phyloP scores from a whole-genome alignment of 2,329 filamentous ascomycete species.

The Fusarium sp. region DNA sequence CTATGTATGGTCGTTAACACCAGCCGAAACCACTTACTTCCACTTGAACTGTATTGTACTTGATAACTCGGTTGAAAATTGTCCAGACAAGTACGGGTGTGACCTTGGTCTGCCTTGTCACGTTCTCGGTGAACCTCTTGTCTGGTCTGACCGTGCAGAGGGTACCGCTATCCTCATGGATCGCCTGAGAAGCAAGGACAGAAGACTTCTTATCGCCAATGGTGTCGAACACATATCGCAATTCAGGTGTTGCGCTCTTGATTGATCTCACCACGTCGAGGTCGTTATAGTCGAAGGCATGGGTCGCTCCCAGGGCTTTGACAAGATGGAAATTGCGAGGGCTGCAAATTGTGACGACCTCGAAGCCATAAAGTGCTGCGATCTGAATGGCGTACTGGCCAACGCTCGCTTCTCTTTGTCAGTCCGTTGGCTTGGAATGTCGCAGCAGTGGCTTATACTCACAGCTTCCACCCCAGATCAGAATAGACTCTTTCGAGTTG shows the following conservation, averaged over 20 bases:
- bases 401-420: constrained; percentile 48
- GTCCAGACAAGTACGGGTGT: constrained; percentile 56
- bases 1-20: neutral
- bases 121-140: constrained; percentile 51
- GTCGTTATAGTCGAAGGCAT: constrained; percentile 54
- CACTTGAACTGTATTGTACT: constrained; percentile 49
- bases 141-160: constrained; percentile 55
- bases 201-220: constrained; percentile 53
- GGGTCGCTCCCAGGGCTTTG: constrained; percentile 45
- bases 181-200: constrained; percentile 43
- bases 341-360: constrained; percentile 50
- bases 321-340: constrained; percentile 46
- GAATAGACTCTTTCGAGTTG: constrained; percentile 35
- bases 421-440: neutral
- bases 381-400: constrained; percentile 52
- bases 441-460: constrained; percentile 20
- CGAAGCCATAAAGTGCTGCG: constrained; percentile 46
- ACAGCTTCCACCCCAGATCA: constrained; percentile 58
- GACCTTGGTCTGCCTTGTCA: constrained; percentile 47
- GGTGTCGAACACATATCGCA: constrained; percentile 54
- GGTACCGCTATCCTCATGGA: constrained; percentile 41
- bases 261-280: constrained; percentile 49
- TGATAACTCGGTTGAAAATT: constrained; percentile 52
- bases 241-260: constrained; percentile 42
- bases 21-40: constrained; percentile 45